phyloP scores from a whole-genome alignment of 192 early-diverging fungal genomes.

The Gonapodya prolifera region DNA sequence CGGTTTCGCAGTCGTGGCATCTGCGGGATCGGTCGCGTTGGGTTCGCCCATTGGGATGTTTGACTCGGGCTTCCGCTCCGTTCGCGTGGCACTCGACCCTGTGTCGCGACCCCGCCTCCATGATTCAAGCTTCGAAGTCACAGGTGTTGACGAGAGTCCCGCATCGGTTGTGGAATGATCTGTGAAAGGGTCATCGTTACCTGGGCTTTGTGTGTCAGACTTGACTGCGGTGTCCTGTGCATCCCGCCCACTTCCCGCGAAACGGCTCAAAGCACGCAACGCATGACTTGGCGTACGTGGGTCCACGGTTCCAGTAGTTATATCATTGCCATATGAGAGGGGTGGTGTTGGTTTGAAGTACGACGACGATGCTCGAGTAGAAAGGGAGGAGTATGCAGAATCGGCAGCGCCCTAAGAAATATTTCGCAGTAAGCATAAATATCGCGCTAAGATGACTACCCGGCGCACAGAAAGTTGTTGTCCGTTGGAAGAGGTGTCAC shows the following conservation, averaged over 20 bases:
- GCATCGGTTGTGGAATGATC: background rate
- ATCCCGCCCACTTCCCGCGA: too few species aligned
- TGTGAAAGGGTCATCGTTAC: background rate
- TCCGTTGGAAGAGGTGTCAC: too few species aligned
- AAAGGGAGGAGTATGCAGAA: background rate
- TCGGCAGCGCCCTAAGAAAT: background rate
- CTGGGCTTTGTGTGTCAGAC: too few species aligned
- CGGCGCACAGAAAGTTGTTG: too few species aligned
- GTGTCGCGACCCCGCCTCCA: background rate
- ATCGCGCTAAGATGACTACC: background rate
- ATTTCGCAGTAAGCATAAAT: background rate
- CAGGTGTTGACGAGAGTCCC: too few species aligned
- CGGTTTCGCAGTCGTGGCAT: too few species aligned
- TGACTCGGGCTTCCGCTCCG: too few species aligned
- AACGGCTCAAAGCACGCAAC: background rate
- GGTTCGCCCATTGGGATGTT: too few species aligned
- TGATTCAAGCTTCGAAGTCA: background rate
- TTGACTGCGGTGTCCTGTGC: too few species aligned
- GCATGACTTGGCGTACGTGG: background rate
- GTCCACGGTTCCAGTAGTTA: background rate
- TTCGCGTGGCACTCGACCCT: too few species aligned
- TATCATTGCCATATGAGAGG: too few species aligned
- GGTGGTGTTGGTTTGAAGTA: background rate
- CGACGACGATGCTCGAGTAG: background rate
- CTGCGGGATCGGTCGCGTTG: too few species aligned